Conservation (phyloP, 129 eudicot genomes). For the Chrysanthemum makinoi region DNA sequence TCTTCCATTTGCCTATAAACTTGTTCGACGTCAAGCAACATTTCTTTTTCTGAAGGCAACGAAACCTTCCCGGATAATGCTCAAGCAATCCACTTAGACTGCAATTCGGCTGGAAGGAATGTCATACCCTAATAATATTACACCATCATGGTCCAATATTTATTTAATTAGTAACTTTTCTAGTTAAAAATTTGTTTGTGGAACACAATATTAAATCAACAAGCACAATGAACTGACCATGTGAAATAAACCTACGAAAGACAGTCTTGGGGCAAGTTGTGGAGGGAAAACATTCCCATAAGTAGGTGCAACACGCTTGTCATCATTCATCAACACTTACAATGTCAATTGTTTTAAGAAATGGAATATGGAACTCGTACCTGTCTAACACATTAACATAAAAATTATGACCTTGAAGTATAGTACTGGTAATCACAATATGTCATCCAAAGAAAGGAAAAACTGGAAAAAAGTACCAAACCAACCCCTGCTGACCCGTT, state of each 20-base stretch:
- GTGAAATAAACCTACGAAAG: constrained; percentile 49
- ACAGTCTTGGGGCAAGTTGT: constrained; percentile 52
- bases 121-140: constrained; percentile 29
- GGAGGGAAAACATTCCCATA: constrained; percentile 69
- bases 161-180: background rate
- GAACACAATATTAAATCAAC: background rate
- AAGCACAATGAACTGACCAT: constrained; percentile 28
- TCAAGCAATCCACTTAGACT: constrained; percentile 59
- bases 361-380: constrained; percentile 47
- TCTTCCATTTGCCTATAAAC: constrained; percentile 41
- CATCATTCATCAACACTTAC: constrained; percentile 44
- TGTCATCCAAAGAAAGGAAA: too few species aligned
- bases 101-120: constrained; percentile 50
- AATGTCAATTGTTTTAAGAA: constrained; percentile 41
- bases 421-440: too few species aligned
- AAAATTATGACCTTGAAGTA: background rate
- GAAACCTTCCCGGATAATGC: constrained; percentile 47
- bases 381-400: constrained; percentile 20
- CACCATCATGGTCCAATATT: too few species aligned
- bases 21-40: constrained; percentile 40
- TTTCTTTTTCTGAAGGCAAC: constrained; percentile 46
- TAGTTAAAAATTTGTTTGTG: background rate
- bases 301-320: constrained; percentile 54
- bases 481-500: too few species aligned
- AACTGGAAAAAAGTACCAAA: too few species aligned